Conservation (phyloP, 2,329 filamentous ascomycete species). For the Fusarium hostae region DNA sequence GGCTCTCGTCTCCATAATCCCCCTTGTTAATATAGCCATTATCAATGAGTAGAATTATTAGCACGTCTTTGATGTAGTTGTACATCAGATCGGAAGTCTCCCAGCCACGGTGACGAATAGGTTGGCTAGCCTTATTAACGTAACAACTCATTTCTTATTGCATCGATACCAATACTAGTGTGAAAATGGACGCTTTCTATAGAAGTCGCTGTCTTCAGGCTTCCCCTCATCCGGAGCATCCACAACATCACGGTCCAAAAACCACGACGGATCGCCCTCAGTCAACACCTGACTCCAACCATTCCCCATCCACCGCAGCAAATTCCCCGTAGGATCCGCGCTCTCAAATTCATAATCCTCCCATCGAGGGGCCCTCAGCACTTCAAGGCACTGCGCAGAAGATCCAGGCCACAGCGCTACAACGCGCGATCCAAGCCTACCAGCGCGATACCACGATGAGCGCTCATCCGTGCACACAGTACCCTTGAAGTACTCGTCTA, state of each 20-base stretch:
- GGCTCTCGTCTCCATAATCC: neutral
- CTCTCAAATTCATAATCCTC: neutral
- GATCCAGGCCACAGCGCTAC: neutral
- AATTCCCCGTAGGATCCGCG: neutral
- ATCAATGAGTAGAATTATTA: neutral
- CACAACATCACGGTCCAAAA: neutral
- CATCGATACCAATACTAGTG: neutral
- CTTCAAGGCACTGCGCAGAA: neutral
- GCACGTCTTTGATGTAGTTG: neutral
- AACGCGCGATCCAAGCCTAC: neutral
- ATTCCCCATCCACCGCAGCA: neutral
- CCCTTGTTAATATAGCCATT: neutral
- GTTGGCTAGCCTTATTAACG: neutral
- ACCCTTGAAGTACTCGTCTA: neutral
- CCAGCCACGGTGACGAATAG: too few species aligned
- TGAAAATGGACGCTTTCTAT: neutral
- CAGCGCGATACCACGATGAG: neutral
- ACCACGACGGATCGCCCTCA: neutral
- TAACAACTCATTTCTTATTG: neutral
- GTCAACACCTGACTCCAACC: neutral
- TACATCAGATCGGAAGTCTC: neutral
- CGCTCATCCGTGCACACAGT: neutral
- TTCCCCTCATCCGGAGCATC: neutral
- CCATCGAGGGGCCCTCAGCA: neutral
- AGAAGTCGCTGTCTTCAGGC: neutral